phyloP scores from a whole-genome alignment of 169 alveolate genomes.

The Eimeria acervulina region DNA sequence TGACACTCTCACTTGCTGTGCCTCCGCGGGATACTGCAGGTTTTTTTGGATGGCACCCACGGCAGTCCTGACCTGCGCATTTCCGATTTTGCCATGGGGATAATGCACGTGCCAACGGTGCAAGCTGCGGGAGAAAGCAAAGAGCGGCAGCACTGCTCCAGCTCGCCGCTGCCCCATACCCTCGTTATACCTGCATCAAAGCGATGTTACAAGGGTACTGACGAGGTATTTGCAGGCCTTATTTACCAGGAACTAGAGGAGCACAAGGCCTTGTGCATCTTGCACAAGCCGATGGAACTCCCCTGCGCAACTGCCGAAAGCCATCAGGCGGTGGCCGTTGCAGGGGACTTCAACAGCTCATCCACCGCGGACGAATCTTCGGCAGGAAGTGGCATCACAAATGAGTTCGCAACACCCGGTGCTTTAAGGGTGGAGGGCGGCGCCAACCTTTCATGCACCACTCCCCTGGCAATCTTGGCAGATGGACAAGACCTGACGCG shows the following conservation, averaged over 20 bases:
- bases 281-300: neutral
- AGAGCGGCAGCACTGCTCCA: neutral
- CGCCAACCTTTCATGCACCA: neutral
- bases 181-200: constrained; percentile 19
- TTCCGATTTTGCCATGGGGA: constrained; percentile 29
- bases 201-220: constrained; percentile 65
- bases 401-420: neutral
- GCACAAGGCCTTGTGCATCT: constrained; percentile 70
- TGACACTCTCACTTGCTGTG: neutral
- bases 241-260: constrained; percentile 50
- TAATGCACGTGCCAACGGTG: neutral
- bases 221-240: constrained; percentile 70
- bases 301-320: neutral
- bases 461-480: constrained; percentile 57
- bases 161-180: neutral
- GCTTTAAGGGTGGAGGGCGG: neutral
- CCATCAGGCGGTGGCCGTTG: neutral
- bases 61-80: constrained; percentile 77
- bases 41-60: constrained; percentile 77
- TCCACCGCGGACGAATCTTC: neutral
- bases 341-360: neutral
- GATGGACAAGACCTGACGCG: constrained; percentile 77
- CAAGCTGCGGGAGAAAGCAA: neutral
- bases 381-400: neutral
- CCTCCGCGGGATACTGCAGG: constrained; percentile 35